Conservation (phyloP, 176 grass and related monocot species). For the Rhipidocladum racemiflorum region DNA sequence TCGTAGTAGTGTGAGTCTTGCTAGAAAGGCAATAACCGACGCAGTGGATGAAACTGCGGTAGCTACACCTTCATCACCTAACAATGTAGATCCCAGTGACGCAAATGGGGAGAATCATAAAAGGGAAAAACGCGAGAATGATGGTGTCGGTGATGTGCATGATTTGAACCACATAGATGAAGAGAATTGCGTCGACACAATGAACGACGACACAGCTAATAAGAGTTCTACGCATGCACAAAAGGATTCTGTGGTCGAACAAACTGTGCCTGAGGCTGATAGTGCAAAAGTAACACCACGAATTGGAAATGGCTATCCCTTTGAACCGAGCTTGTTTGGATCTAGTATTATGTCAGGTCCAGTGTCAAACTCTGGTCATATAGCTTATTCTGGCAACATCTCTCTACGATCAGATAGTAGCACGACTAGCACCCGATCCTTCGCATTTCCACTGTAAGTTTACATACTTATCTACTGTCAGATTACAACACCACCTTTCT, state of each 20-base stretch:
- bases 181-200: neutral
- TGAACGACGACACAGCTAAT: neutral
- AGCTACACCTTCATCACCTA: neutral
- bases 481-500: neutral
- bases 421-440: slow-evolving; percentile 76
- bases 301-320: neutral
- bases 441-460: slow-evolving; percentile 90
- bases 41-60: slow-evolving; percentile 9
- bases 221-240: neutral
- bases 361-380: slow-evolving; percentile 46
- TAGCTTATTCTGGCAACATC: slow-evolving; percentile 62
- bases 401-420: slow-evolving; percentile 87
- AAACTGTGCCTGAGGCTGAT: slow-evolving; percentile 17
- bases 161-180: slow-evolving; percentile 17
- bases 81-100: neutral
- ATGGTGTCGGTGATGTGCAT: neutral
- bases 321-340: slow-evolving; percentile 18
- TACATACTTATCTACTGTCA: neutral
- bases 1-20: neutral
- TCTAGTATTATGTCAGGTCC: slow-evolving; percentile 47
- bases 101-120: slow-evolving; percentile 9
- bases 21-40: neutral
- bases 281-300: neutral
- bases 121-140: neutral
- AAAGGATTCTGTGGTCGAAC: neutral